phyloP scores from a whole-genome alignment of 306 rosid genomes.

The Sicyos baderoa region DNA sequence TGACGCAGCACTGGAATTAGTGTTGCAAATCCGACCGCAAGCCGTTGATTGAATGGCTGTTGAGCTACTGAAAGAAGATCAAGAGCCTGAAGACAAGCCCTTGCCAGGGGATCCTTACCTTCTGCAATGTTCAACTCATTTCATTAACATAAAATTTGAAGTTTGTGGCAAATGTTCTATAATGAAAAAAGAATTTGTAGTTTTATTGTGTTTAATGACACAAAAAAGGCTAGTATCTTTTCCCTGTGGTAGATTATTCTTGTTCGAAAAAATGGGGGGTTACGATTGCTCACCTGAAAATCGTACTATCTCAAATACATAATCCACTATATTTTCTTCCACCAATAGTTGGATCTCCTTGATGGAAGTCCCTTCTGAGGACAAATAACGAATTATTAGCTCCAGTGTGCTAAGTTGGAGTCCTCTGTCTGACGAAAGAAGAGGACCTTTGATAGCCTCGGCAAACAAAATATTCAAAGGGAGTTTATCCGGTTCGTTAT shows the following conservation, averaged over 20 bases:
- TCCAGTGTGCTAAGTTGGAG: constrained; percentile 69
- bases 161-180: not conserved
- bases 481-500: constrained; percentile 25
- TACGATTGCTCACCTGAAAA: constrained; percentile 58
- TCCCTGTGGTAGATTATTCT: not conserved
- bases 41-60: constrained; percentile 65
- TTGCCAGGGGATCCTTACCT: constrained; percentile 63
- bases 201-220: not conserved
- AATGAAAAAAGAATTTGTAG: not conserved
- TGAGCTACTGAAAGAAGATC: constrained; percentile 65
- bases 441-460: constrained; percentile 91
- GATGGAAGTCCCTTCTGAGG: constrained; percentile 46
- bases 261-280: not conserved
- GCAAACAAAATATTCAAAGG: constrained; percentile 52
- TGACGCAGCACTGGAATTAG: constrained; percentile 65
- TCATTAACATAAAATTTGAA: constrained; percentile 27
- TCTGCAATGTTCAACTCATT: constrained; percentile 39
- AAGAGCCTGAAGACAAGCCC: constrained; percentile 67
- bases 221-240: not conserved
- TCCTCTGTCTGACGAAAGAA: constrained; percentile 68
- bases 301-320: constrained; percentile 81
- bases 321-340: constrained; percentile 88
- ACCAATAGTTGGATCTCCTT: constrained; percentile 59
- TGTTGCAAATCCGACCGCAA: constrained; percentile 74
- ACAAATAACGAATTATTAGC: constrained; percentile 58